These are phyloP conservation scores for Acanthamoeba sp. DNA, from an alignment of 208 protist species.

Conservation along the genomic window DNA sequence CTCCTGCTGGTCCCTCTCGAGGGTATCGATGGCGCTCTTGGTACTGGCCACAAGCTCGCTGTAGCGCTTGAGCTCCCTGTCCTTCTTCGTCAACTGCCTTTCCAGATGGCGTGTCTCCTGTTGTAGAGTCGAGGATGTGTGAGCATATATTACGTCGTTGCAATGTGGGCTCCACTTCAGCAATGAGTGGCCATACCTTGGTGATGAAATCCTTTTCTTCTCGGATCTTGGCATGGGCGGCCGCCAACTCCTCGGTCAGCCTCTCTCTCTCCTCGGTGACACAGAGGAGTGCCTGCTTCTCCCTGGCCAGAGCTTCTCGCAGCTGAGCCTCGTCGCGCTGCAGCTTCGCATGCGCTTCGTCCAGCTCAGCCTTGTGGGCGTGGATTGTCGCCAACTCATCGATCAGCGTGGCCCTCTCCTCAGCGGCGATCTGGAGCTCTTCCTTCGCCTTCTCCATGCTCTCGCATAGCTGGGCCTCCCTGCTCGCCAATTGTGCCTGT, in stretches of 20 bases:
- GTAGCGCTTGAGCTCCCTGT: slow-evolving; percentile 52
- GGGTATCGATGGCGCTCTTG: slow-evolving; percentile 74
- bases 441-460: background rate
- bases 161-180: background rate
- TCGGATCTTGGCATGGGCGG: background rate
- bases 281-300: background rate
- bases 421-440: background rate
- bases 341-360: background rate
- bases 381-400: background rate
- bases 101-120: slow-evolving; percentile 42
- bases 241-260: background rate
- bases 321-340: background rate
- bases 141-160: background rate
- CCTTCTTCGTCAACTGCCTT: slow-evolving; percentile 51
- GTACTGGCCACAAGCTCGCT: slow-evolving; percentile 36
- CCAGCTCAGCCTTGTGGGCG: background rate
- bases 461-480: background rate
- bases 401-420: background rate
- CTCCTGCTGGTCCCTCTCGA: slow-evolving; percentile 57
- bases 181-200: too few relatives aligned
- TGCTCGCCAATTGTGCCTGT: background rate
- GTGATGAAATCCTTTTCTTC: background rate
- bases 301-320: background rate
- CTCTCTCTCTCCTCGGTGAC: background rate
- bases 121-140: background rate